Evolutionary conservation across 768 basidiomycete genomes (phyloP).

Genomic region (Auricularia sp.): DNA sequence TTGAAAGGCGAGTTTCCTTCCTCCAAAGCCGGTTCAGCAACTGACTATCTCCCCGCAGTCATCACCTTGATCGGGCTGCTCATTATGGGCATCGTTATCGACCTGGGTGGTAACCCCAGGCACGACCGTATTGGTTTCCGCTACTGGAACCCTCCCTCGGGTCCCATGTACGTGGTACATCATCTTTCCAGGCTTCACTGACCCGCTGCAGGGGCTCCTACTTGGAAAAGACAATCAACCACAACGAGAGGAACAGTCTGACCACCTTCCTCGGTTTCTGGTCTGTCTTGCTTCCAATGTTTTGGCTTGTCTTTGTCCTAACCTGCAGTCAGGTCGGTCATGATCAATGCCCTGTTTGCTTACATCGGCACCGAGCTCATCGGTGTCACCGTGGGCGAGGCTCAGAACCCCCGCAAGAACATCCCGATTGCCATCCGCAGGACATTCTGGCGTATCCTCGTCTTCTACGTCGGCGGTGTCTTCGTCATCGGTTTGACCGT

Average conservation of each 20-base stretch:
- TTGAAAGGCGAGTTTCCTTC: conserved; percentile 10
- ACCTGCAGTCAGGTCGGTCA: conserved; percentile 4
- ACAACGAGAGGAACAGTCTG: conserved; percentile 26
- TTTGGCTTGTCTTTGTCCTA: conserved; percentile 1
- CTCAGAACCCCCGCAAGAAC: conserved; percentile 62
- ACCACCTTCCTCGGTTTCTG: conserved; percentile 63
- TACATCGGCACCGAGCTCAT: conserved; percentile 71
- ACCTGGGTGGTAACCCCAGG: conserved; percentile 42
- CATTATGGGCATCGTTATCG: conserved; percentile 48
- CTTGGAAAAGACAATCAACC: conserved; percentile 5
- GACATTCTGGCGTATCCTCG: conserved; percentile 47
- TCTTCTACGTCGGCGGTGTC: conserved; percentile 64
- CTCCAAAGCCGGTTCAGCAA: conserved; percentile 36
- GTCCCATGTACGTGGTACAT: conserved; percentile 32
- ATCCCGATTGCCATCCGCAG: conserved; percentile 61
- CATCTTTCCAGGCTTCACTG: conserved; percentile 13
- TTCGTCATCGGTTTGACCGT: conserved; percentile 67
- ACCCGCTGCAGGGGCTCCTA: conserved; percentile 27
- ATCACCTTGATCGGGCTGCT: conserved; percentile 37
- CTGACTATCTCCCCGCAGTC: conserved; percentile 40
- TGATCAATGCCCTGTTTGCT: conserved; percentile 66
- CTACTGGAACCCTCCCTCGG: conserved; percentile 37
- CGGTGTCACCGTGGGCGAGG: conserved; percentile 50
- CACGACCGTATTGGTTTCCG: conserved; percentile 28
- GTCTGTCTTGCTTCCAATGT: conserved; percentile 29